Percentiles rank a stretch among this genome's conserved stretches.
phyloP scores from a whole-genome alignment of 495 filamentous ascomycete genomes.

The Rhypophila decipiens region DNA sequence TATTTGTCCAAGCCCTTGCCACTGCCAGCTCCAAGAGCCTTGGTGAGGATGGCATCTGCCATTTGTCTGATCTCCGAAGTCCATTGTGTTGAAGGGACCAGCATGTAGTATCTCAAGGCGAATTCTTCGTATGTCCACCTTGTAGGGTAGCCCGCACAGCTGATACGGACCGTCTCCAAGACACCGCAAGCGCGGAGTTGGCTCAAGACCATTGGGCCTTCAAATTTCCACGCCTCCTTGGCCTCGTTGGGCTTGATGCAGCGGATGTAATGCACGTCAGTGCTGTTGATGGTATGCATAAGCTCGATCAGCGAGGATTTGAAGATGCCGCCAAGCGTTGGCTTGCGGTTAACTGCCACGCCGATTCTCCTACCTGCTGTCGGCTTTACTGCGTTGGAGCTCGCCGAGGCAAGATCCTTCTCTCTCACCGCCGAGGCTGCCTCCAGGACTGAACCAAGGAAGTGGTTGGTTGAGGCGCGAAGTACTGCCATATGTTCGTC shows the following conservation, averaged over 20 bases:
- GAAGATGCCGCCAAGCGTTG: slow-evolving; percentile 96
- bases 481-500: slow-evolving; percentile 97
- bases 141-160: slow-evolving; percentile 95
- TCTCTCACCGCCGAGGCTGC: slow-evolving; percentile 82
- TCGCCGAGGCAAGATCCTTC: slow-evolving; percentile 67
- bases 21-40: slow-evolving; percentile 72
- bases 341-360: slow-evolving; percentile 90
- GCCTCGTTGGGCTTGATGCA: slow-evolving; percentile 99
- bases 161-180: slow-evolving; percentile 95
- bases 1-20: slow-evolving; percentile 88
- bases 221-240: slow-evolving; percentile 96
- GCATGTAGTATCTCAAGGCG: slow-evolving; percentile 95
- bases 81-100: slow-evolving; percentile 86
- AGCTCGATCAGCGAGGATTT: slow-evolving; percentile 96
- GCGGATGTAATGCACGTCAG: slow-evolving; percentile 98
- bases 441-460: slow-evolving; percentile 78
- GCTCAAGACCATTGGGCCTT: slow-evolving; percentile 97
- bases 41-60: slow-evolving; percentile 84
- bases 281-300: slow-evolving; percentile 95
- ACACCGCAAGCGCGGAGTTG: slow-evolving; percentile 98
- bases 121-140: slow-evolving; percentile 99
- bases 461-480: slow-evolving; percentile 73
- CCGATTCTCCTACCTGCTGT: slow-evolving; percentile 75
- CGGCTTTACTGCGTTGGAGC: slow-evolving; percentile 63
- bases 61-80: slow-evolving; percentile 89